Evolutionary conservation across 2,329 filamentous ascomycete genomes (phyloP), one percentile per base, ranked within the genome.

Genomic region (Cladosporium sp.): DNA sequence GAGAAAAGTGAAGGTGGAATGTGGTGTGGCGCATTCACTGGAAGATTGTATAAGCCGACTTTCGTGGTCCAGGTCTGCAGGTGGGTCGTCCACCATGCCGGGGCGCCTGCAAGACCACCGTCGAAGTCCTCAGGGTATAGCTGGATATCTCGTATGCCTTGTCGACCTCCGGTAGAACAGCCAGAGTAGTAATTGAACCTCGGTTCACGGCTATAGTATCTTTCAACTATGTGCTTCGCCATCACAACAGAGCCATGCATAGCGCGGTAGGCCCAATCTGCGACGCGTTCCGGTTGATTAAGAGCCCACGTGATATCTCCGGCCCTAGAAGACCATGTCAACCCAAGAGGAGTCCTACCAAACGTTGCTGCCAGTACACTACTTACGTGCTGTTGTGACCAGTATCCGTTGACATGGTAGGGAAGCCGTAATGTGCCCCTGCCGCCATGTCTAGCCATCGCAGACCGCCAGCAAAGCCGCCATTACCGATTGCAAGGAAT

Each of bases 101-200:
- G 72, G 5, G 75, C 79, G 8, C 80, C 80, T 15, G 81, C 77
- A 1, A 84, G 64, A 10, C 81, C 74, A 19, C 82, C 83, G 62
- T 85, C 81, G 58, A 84, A 84, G 60, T 84, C 81, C 0, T 78
- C 71, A 0, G 83, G 81, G 60, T 77, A 84, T 13, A 70, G 64
- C 61, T 85, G 77, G 0, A 80, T 77, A 5, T 77, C 76, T 56
- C 80, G 80, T 36, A 83, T 71, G 3, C 81, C 83, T 71, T 85
- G 81, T 0, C 83, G 50, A 0, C 84, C 83, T 4, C 84, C 83
- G 0, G 80, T 79, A 0, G 81, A 85, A 64, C 83, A 85, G 5
- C 83, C 83, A 1, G 79, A 64, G 59, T 79, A 85, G 67, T 85
- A 86, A 5, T 75, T 78, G 50, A 77, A 78, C 12, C 69, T 66